These are phyloP conservation scores for Athelia sp. DNA, from an alignment of 1,284 basidiomycete genomes.

Conservation along the genomic window DNA sequence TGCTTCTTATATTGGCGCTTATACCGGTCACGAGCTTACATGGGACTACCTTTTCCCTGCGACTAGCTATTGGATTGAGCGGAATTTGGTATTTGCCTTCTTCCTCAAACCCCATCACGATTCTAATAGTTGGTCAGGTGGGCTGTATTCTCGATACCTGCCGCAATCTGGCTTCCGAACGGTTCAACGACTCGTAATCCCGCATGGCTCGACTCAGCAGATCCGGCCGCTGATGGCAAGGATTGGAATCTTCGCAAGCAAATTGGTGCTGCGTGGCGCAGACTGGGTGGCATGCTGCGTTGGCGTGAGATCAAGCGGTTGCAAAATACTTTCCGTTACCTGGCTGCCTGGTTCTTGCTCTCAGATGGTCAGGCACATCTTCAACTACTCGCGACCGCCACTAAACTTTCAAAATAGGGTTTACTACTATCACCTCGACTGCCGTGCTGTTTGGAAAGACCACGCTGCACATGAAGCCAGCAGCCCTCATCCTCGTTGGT, in stretches of 20 bases:
- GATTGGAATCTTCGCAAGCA: conserved; percentile 45
- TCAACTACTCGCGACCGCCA: background rate
- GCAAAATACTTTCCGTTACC: conserved; percentile 81
- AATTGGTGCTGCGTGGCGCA: conserved; percentile 60
- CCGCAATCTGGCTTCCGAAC: conserved; percentile 66
- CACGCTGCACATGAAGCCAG: conserved; percentile 66
- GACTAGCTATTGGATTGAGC: conserved; percentile 75
- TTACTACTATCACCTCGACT: conserved; percentile 80
- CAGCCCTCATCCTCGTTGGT: conserved; percentile 68
- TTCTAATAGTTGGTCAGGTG: conserved; percentile 30
- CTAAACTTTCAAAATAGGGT: conserved; percentile 37
- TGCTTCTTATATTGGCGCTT: conserved; percentile 65
- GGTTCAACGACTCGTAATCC: conserved; percentile 10
- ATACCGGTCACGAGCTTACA: conserved; percentile 62
- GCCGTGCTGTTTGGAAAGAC: conserved; percentile 84
- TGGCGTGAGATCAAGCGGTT: conserved; percentile 67
- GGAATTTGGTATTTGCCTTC: conserved; percentile 52
- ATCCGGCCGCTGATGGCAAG: conserved; percentile 12
- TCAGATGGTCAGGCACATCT: conserved; percentile 63
- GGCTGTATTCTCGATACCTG: conserved; percentile 75
- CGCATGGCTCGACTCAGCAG: conserved; percentile 10
- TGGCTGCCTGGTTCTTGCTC: conserved; percentile 88
- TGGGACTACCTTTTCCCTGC: conserved; percentile 70
- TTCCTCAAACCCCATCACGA: background rate
- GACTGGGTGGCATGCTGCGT: conserved; percentile 64